Evolutionary conservation across 1,139 yeast genomes (phyloP).

Genomic region (Yamadazyma aaseri): DNA sequence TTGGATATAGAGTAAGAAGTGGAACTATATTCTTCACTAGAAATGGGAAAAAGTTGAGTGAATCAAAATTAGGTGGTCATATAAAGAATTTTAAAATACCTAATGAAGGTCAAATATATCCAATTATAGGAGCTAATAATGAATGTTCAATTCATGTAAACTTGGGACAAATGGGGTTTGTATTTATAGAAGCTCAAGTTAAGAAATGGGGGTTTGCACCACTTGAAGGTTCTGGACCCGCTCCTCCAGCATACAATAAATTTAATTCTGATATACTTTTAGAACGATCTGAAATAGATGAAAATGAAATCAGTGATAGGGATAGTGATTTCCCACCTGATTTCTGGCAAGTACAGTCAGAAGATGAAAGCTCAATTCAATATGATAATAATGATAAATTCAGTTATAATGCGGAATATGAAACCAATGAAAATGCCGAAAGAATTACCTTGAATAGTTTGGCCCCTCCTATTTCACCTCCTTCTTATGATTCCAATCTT

Average conservation of each 20-base stretch:
- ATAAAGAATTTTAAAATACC: constrained; percentile 44
- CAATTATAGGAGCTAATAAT: constrained; percentile 53
- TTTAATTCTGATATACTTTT: constrained; percentile 54
- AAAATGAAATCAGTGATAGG: constrained; percentile 44
- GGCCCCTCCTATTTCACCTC: constrained; percentile 30
- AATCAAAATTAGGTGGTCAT: constrained; percentile 69
- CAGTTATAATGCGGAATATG: constrained; percentile 43
- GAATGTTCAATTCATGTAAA: constrained; percentile 55
- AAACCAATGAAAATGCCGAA: constrained; percentile 34
- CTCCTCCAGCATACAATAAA: constrained; percentile 61
- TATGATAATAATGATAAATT: constrained; percentile 28
- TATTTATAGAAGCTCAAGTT: constrained; percentile 58
- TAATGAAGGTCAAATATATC: constrained; percentile 44
- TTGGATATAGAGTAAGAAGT: constrained; percentile 59
- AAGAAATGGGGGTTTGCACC: constrained; percentile 69
- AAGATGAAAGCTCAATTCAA: constrained; percentile 13
- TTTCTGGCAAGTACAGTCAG: constrained; percentile 42
- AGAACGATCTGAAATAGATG: constrained; percentile 55
- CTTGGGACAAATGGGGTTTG: constrained; percentile 57
- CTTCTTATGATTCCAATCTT: constrained; percentile 26
- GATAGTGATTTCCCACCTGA: constrained; percentile 57
- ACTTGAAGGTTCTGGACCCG: constrained; percentile 56
- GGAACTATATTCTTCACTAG: constrained; percentile 69
- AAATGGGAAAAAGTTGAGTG: constrained; percentile 67
- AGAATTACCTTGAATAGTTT: constrained; percentile 42